A percentile compares a stretch with the other conserved stretches of the same genome.
phyloP scores from a whole-genome alignment of 148 eudicot genomes.

The Persicaria maculosa region DNA sequence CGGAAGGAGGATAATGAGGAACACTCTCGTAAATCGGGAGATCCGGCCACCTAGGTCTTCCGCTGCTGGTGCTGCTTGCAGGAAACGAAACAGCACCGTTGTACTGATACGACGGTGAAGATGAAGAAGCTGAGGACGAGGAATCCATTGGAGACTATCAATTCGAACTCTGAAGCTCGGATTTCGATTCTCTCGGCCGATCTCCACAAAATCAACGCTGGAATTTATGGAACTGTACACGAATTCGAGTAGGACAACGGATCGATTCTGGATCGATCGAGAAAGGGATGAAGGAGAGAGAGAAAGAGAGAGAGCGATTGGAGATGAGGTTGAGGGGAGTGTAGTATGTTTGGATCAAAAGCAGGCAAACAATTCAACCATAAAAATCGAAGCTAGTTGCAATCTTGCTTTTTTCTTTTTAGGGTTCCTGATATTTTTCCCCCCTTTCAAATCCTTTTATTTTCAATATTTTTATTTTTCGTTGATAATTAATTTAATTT shows the following conservation, averaged over 20 bases:
- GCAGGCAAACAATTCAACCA: constrained; percentile 4
- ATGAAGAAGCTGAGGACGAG: constrained; percentile 1
- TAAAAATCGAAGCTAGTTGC: constrained; percentile 8
- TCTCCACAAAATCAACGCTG: not conserved
- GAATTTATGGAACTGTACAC: not conserved
- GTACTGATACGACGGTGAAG: constrained; percentile 2
- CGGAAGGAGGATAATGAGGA: constrained; percentile 2
- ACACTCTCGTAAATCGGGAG: constrained; percentile 9
- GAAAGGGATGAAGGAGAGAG: not conserved
- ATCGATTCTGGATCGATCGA: not conserved
- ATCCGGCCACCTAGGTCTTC: constrained; percentile 3
- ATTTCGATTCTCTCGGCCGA: not conserved
- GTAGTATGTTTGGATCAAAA: constrained; percentile 10
- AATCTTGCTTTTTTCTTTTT: not conserved
- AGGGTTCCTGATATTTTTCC: constrained; percentile 7
- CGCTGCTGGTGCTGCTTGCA: not conserved
- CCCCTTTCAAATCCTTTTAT: not conserved
- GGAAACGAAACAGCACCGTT: not conserved
- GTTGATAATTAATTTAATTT: not conserved
- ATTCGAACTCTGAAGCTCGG: not conserved
- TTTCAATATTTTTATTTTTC: not conserved
- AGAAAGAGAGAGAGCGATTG: not conserved
- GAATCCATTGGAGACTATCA: not conserved
- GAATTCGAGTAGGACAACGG: not conserved
- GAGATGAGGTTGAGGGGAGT: constrained; percentile 8